phyloP scores from a whole-genome alignment of 768 basidiomycete species.

The Termitomyces bulborhizus region DNA sequence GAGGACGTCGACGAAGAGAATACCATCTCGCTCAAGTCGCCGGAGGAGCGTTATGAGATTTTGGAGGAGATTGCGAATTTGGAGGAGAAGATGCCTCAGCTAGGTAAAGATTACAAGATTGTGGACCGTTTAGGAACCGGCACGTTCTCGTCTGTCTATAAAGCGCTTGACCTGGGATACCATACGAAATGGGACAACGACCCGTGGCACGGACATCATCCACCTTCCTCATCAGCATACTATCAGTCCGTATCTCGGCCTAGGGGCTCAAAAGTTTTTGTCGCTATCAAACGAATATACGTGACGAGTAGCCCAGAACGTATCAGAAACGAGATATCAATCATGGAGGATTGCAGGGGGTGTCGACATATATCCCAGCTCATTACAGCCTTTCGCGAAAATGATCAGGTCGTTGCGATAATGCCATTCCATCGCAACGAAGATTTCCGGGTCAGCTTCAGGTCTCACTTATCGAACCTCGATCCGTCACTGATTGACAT shows the following conservation, averaged over 20 bases:
- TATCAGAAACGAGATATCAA: conserved; percentile 87
- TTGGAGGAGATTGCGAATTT: conserved; percentile 73
- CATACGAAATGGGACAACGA: conserved; percentile 73
- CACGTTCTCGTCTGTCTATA: conserved; percentile 99
- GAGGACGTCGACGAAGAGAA: conserved; percentile 55
- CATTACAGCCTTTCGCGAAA: conserved; percentile 87
- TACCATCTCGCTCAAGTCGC: conserved; percentile 49
- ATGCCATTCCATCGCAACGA: conserved; percentile 92
- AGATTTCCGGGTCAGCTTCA: conserved; percentile 76
- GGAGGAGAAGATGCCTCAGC: conserved; percentile 55
- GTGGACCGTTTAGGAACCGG: conserved; percentile 93
- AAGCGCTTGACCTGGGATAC: conserved; percentile 78
- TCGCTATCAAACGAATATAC: conserved; percentile 95
- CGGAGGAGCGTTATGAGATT: conserved; percentile 71
- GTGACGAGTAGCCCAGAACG: conserved; percentile 92
- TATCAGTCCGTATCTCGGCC: conserved; percentile 47
- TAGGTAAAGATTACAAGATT: conserved; percentile 65
- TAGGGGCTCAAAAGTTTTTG: conserved; percentile 55
- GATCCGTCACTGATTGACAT: conserved; percentile 1
- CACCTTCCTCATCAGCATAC: conserved; percentile 55
- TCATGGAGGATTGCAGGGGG: conserved; percentile 81
- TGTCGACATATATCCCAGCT: conserved; percentile 88
- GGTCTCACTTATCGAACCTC: not conserved
- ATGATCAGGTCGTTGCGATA: conserved; percentile 89
- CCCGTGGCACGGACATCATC: conserved; percentile 67